phyloP scores from a whole-genome alignment of 164 flowering plant genomes.

The Vitis rotundifolia region DNA sequence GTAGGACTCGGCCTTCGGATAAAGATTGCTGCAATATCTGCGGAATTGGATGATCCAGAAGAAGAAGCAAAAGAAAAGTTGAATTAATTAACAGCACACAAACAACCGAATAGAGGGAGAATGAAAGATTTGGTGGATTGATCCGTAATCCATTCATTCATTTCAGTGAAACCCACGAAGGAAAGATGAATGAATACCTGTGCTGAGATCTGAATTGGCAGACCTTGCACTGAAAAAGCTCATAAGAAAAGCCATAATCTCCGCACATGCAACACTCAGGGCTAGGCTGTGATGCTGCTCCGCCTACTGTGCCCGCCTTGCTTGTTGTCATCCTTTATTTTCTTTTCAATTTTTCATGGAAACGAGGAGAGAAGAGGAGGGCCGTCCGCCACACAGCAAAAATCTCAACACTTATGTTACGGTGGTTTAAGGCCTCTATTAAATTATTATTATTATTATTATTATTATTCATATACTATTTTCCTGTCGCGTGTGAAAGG shows the following conservation, averaged over 20 bases:
- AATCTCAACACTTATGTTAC: neutral
- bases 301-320: slow-evolving; percentile 3
- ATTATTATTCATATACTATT: too few species aligned
- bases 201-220: slow-evolving; percentile 66
- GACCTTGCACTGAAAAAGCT: slow-evolving; percentile 49
- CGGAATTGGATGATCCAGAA: neutral
- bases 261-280: slow-evolving; percentile 69
- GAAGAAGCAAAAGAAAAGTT: too few species aligned
- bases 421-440: neutral
- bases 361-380: slow-evolving; percentile 7
- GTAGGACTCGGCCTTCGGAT: slow-evolving; percentile 50
- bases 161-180: neutral
- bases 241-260: slow-evolving; percentile 43
- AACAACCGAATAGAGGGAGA: neutral
- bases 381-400: slow-evolving; percentile 5
- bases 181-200: slow-evolving; percentile 31
- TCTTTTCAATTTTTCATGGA: neutral
- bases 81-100: too few species aligned
- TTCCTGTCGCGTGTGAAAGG: slow-evolving; percentile 7
- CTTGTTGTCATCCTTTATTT: slow-evolving; percentile 5
- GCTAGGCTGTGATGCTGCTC: slow-evolving; percentile 16
- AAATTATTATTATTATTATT: too few species aligned
- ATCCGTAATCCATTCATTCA: too few species aligned
- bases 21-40: slow-evolving; percentile 64
- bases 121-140: neutral